These are phyloP conservation scores for Parastagonospora nodorum DNA, from an alignment of 2,329 filamentous ascomycete genomes.

Conservation along the genomic window DNA sequence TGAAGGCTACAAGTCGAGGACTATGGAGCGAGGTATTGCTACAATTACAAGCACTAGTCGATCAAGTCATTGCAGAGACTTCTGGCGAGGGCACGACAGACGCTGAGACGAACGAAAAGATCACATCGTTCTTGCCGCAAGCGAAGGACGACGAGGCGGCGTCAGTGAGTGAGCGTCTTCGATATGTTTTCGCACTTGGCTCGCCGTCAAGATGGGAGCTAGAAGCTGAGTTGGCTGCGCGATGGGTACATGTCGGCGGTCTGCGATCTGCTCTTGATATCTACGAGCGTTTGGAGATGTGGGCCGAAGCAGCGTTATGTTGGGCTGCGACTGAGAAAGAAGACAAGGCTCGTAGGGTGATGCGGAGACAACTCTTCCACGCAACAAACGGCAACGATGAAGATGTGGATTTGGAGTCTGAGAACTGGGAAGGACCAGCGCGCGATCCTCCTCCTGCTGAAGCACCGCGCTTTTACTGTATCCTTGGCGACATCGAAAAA, in stretches of 20 bases:
- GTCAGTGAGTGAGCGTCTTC: constrained; percentile 73
- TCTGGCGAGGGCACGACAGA: constrained; percentile 42
- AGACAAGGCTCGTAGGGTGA: constrained; percentile 76
- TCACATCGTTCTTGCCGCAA: constrained; percentile 81
- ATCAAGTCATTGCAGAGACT: constrained; percentile 92
- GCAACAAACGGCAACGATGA: constrained; percentile 56
- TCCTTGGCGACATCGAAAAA: constrained; percentile 85
- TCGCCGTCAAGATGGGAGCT: constrained; percentile 92
- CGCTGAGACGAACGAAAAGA: constrained; percentile 47
- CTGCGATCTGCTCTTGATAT: constrained; percentile 91
- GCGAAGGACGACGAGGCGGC: constrained; percentile 79
- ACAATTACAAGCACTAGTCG: constrained; percentile 92
- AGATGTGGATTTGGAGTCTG: constrained; percentile 50
- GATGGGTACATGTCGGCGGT: constrained; percentile 90
- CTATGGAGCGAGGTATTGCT: constrained; percentile 86
- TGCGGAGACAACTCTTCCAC: constrained; percentile 80
- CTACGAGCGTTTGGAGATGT: constrained; percentile 89
- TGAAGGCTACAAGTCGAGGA: constrained; percentile 84
- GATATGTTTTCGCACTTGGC: constrained; percentile 81
- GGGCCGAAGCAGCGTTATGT: constrained; percentile 93
- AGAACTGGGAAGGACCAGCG: constrained; percentile 69
- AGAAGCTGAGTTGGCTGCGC: constrained; percentile 86
- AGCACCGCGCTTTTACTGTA: constrained; percentile 87
- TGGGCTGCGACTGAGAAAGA: constrained; percentile 80
- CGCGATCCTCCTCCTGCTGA: constrained; percentile 75